Base-by-base conservation (phyloP, 139 green algal species). In the Zygnema cylindricum region DNA sequence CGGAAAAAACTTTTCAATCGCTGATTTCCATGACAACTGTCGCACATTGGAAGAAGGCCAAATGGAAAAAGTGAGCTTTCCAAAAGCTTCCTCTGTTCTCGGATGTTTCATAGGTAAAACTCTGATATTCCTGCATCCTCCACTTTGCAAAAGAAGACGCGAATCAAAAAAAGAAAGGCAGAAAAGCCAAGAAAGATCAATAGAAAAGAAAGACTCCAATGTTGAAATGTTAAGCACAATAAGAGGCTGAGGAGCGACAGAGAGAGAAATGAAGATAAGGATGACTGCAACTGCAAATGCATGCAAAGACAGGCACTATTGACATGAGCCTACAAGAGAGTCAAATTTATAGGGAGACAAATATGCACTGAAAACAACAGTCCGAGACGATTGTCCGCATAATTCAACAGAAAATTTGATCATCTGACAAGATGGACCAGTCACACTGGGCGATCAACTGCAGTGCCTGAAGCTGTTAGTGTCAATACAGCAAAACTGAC, bases 1-100 rank as follows among this genome's bases (percentile, higher is more conserved):
- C 69, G 82, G 82, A 69, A 88, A 87, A 22, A 88, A 41, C 73
- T 88, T 35, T n/a, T 81, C 42, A 41, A 83, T 25, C 57, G 57
- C 57, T 30, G 57, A 73, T 30, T 30, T 30, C 57, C 57, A 35
- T 30, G 30, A 73, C 57, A 30, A 35, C 57, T 30, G 30, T 73
- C 30, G 30, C 57, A 30, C 57, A 30, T 73, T 30, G 30, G 30
- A 25, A 25, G 57, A 25, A 30, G 25, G 57, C 57, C 30, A 25
- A 25, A 25, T 73, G 57, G 57, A 30, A 30, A 25, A 35, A 25
- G 25, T 30, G 57, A 30, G 57, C 57, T 73, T 30, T 30, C 30
- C 57, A 73, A 73, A 30, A 30, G 25, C 57, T 25, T 30, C 25
- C 30, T 73, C 57, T n/a, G n/a, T n/a, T 25, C 57, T 73, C 57